Conservation (phyloP, 2,329 filamentous ascomycete genomes). For the Penicillium aurantiogriseum region DNA sequence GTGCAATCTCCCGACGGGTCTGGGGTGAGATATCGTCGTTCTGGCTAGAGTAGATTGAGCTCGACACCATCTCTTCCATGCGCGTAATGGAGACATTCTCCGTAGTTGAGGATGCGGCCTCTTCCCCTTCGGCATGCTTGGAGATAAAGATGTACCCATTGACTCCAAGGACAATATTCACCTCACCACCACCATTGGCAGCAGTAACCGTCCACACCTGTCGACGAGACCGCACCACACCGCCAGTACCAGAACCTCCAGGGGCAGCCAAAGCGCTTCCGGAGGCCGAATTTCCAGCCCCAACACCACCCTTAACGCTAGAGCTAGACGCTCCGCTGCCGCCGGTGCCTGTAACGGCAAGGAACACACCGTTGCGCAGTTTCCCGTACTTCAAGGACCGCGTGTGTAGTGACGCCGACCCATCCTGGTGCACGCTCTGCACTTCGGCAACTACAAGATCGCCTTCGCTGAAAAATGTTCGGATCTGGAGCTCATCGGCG, state of each 20-base stretch:
- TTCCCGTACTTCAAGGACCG: slow-evolving; percentile 92
- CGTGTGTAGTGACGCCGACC: slow-evolving; percentile 83
- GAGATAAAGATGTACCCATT: slow-evolving; percentile 97
- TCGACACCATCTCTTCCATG: slow-evolving; percentile 81
- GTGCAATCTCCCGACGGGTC: slow-evolving; percentile 83
- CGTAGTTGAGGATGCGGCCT: slow-evolving; percentile 43
- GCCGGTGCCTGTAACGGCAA: slow-evolving; percentile 75
- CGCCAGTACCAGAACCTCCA: slow-evolving; percentile 54
- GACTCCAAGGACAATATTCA: slow-evolving; percentile 87
- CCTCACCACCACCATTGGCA: slow-evolving; percentile 51
- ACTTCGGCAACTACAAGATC: slow-evolving; percentile 94
- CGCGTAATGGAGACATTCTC: slow-evolving; percentile 68
- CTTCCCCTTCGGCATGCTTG: slow-evolving; percentile 66
- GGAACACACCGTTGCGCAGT: slow-evolving; percentile 86
- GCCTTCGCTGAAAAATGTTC: slow-evolving; percentile 94
- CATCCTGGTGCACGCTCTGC: slow-evolving; percentile 82
- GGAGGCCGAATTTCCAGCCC: slow-evolving; percentile 52
- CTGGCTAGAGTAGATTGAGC: slow-evolving; percentile 88
- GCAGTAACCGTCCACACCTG: slow-evolving; percentile 78
- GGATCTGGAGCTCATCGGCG: slow-evolving; percentile 94
- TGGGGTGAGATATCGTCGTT: slow-evolving; percentile 78
- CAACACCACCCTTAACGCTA: slow-evolving; percentile 32
- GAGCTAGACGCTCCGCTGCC: slow-evolving; percentile 57
- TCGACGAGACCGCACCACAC: slow-evolving; percentile 77
- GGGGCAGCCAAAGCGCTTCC: slow-evolving; percentile 57